Conservation (phyloP, 2,329 filamentous ascomycete species). For the Fusarium siculi region DNA sequence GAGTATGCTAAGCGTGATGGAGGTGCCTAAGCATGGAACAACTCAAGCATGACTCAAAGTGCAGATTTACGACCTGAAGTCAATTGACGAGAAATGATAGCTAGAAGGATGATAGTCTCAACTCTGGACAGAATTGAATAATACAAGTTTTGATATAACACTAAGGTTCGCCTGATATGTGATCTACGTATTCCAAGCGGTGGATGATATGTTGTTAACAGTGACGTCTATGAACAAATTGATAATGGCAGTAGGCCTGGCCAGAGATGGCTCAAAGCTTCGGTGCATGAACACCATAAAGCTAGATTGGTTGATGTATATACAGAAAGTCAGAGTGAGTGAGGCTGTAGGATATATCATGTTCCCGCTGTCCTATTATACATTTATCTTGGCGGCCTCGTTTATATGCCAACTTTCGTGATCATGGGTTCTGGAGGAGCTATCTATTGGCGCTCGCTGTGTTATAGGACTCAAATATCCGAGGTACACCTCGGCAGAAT, state of each 20-base stretch:
- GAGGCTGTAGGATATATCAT: background rate
- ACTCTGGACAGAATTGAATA: background rate
- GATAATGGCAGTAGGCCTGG: background rate
- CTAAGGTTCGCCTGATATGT: too few relatives aligned
- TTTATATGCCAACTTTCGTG: background rate
- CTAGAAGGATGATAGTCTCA: background rate
- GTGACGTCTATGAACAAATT: background rate
- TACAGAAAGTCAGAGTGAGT: background rate
- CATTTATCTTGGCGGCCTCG: background rate
- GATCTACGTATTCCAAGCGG: background rate
- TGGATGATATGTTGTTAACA: background rate
- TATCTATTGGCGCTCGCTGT: background rate
- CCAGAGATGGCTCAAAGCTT: background rate
- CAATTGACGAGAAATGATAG: background rate
- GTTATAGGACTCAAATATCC: too few relatives aligned
- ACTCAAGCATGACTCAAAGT: background rate
- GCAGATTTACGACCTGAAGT: background rate
- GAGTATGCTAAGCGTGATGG: conserved; percentile 67
- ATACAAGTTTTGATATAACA: background rate
- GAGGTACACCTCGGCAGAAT: background rate
- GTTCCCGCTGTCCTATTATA: background rate
- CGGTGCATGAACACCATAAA: background rate
- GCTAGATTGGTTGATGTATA: background rate
- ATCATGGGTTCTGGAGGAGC: background rate
- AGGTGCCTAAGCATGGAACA: conserved; percentile 50